Base-by-base conservation (phyloP, 352 stramenopile genomes). In the Phytophthora sansomeana region DNA sequence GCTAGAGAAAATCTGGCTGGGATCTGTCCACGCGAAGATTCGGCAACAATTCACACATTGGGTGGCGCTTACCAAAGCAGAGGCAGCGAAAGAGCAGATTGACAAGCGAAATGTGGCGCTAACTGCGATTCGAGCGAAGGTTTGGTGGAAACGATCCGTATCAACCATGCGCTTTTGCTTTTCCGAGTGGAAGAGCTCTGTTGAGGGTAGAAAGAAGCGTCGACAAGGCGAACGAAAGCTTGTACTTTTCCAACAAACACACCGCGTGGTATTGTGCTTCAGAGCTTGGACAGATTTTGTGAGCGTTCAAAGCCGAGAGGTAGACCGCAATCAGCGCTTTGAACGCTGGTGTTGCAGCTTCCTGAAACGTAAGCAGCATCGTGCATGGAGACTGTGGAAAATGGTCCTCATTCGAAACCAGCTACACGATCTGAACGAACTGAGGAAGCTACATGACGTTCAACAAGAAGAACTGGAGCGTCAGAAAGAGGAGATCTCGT, bases 91-190 rank as follows among this genome's bases (percentile, higher is more conserved):
- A 47, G 74, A 72, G 24, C 55, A 58, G 33, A 48, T 54, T 14
- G 53, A 33, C 21, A 76, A 64, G 11, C 68, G 57, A 21, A 77
- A 75, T 17, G 51, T 57, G 7, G 17, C 60, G 5, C 38, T 91
- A 6, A 56, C 56, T 19, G 58, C 62, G 3, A 68, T 91, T 19
- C 77, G 75, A 46, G 53, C 51, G 0, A 71, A 74, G 35, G 52
- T 90, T 9, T 87, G 76, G 57, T 62, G 55, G 42, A 83, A 69
- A 36, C 71, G 66, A 55, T 77, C 73, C 3, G 33, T 74, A 1
- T 80, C 63, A 13, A 69, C 41, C 0, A 56, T 60, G 30, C 67
- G 60, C 3, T 65, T 61, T 10, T 66, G 66, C 19, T 75, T 86
- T 49, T 30, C 24, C 5, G 48, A 69, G 4, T 86, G 78, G 78